phyloP scores from a whole-genome alignment of 1,284 basidiomycete species.

The Ganoderma boninense region DNA sequence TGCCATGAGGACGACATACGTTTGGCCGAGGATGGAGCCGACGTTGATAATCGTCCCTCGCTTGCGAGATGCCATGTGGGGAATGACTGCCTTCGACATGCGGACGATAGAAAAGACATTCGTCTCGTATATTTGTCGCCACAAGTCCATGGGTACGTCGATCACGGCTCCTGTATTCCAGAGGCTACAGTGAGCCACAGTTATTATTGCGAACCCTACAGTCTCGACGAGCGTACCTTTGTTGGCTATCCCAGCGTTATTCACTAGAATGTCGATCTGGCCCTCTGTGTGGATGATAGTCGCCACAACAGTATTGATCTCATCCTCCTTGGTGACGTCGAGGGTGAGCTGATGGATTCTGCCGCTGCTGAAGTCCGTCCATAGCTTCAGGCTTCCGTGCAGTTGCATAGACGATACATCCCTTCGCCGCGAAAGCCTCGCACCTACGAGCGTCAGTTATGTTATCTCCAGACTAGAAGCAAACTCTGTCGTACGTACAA shows the following conservation, averaged over 20 bases:
- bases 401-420: constrained; percentile 49
- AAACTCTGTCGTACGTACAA: neutral
- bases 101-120: constrained; percentile 73
- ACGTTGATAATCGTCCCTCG: constrained; percentile 78
- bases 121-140: constrained; percentile 62
- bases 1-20: constrained; percentile 47
- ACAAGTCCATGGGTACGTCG: constrained; percentile 64
- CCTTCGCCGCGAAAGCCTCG: constrained; percentile 42
- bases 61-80: constrained; percentile 70
- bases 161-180: constrained; percentile 61
- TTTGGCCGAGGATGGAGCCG: constrained; percentile 72
- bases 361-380: constrained; percentile 37
- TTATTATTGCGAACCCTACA: neutral
- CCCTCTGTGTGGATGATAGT: constrained; percentile 37
- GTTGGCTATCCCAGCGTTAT: constrained; percentile 41
- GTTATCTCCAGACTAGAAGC: neutral
- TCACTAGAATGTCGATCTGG: constrained; percentile 39
- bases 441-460: constrained; percentile 34
- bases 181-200: neutral
- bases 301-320: constrained; percentile 35
- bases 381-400: constrained; percentile 46
- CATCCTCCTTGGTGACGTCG: constrained; percentile 43
- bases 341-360: constrained; percentile 38
- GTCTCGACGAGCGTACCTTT: constrained; percentile 32
- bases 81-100: constrained; percentile 67